Evolutionary conservation across 2,329 filamentous ascomycete species (phyloP), one percentile per base, ranked within the genome.

Genomic region (Sporothrix globosa): DNA sequence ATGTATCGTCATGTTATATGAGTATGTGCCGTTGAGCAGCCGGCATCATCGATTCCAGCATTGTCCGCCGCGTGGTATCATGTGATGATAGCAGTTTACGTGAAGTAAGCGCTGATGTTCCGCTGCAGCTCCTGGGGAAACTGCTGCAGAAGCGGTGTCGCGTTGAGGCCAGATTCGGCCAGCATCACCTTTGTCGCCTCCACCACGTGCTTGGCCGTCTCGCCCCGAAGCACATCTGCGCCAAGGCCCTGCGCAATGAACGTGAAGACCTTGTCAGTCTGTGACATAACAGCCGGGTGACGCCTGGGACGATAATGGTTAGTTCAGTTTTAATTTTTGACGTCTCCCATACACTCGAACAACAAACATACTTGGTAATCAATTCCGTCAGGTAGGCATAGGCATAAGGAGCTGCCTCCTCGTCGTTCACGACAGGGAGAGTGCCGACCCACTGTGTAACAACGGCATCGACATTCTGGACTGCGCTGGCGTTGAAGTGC

Each of bases 341-440:
- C 19, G 0, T 46, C 10, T 10, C 11, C 10, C 3, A 21, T 19
- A 19, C 13, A 39, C 14, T 46, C 5, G n/a, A 4, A 24, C 24
- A 24, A 14, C 48, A 19, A 34, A 90, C 93, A 87, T 88, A 97
- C 96, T 96, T 91, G 75, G 96, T 91, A 78, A 98, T 97, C 73
- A 99, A 82, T 79, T 97, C 91, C 14, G 92, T 90, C 71, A 99
- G 84, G 82, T 97, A 99, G 58, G 90, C 90, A 79, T 99, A 99
- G 1, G 94, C 94, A 79, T 96, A 98, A 17, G 96, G 96, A 24
- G 96, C 96, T 4, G 96, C 96, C 82, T 99, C 96, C 80, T 99
- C 96, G 75, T 99, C 96, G 77, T 97, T 97, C 19, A 90, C 90
- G 68, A 99, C 91, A 0, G 96, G 96, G 48, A 99, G 84, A 0